Conservation (phyloP, 768 basidiomycete species). For the Pleurotus platypus region DNA sequence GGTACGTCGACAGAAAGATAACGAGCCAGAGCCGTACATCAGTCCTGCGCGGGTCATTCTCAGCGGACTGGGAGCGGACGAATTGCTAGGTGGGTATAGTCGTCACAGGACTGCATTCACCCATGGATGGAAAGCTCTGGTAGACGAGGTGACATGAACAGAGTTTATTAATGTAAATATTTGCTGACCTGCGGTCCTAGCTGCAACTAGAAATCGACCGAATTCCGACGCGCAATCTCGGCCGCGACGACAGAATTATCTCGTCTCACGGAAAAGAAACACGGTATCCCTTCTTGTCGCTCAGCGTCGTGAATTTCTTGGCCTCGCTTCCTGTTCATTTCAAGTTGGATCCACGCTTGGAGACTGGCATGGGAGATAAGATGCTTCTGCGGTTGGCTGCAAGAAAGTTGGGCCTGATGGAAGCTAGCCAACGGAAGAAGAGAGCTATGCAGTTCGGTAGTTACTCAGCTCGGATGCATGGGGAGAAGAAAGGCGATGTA, state of each 20-base stretch:
- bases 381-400: constrained; percentile 73
- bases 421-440: constrained; percentile 79
- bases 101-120: constrained; percentile 78
- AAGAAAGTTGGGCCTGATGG: constrained; percentile 66
- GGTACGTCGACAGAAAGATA: constrained; percentile 32
- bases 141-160: constrained; percentile 64
- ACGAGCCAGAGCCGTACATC: constrained; percentile 46
- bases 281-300: constrained; percentile 86
- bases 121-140: constrained; percentile 71
- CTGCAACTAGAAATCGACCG: constrained; percentile 87
- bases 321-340: constrained; percentile 74
- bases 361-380: constrained; percentile 87
- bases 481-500: constrained; percentile 53
- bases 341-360: constrained; percentile 76
- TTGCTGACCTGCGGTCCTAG: constrained; percentile 31
- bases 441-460: constrained; percentile 97
- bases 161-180: neutral
- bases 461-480: constrained; percentile 82
- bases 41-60: constrained; percentile 81
- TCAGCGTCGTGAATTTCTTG: constrained; percentile 73
- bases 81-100: constrained; percentile 91
- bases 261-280: constrained; percentile 91
- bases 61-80: constrained; percentile 93
- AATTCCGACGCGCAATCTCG: constrained; percentile 85
- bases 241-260: constrained; percentile 91